Conservation (phyloP, 83 land plant species). For the Diphasiastrum complanatum region DNA sequence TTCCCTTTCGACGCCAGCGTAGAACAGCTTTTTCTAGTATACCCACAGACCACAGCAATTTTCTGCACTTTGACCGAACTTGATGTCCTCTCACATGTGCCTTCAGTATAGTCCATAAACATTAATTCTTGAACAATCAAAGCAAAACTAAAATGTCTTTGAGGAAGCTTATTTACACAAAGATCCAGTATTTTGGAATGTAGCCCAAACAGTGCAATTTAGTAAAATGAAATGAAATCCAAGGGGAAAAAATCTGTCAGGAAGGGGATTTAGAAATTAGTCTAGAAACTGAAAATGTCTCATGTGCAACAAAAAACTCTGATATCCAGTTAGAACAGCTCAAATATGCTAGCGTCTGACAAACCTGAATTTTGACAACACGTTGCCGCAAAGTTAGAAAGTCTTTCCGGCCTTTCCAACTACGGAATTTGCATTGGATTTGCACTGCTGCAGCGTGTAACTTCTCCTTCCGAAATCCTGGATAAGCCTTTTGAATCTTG, state of each 20-base stretch:
- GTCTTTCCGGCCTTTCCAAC: constrained; percentile 80
- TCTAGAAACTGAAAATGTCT: no score
- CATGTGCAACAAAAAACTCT: no score
- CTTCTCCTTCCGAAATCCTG: constrained; percentile 40
- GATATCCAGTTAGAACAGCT: no score
- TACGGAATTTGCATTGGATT: constrained; percentile 81
- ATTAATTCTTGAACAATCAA: background rate
- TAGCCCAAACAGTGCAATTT: no score
- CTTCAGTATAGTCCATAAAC: constrained; percentile 26
- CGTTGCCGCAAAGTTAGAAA: constrained; percentile 68
- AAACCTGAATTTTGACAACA: constrained; percentile 87
- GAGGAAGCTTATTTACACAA: no score
- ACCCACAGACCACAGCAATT: constrained; percentile 73
- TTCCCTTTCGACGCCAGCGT: constrained; percentile 81
- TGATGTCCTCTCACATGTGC: constrained; percentile 91
- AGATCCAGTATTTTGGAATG: no score
- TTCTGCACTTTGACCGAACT: constrained; percentile 69
- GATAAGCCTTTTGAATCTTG: constrained; percentile 42
- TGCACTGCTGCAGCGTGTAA: constrained; percentile 69
- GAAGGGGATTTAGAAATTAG: no score
- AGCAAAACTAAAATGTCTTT: no score
- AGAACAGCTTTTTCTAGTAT: constrained; percentile 73
- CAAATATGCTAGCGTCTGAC: no score
- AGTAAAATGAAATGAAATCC: no score
- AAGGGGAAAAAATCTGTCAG: no score